Evolutionary conservation across 441 rosid genomes (phyloP).

Genomic region (Hura crepitans): DNA sequence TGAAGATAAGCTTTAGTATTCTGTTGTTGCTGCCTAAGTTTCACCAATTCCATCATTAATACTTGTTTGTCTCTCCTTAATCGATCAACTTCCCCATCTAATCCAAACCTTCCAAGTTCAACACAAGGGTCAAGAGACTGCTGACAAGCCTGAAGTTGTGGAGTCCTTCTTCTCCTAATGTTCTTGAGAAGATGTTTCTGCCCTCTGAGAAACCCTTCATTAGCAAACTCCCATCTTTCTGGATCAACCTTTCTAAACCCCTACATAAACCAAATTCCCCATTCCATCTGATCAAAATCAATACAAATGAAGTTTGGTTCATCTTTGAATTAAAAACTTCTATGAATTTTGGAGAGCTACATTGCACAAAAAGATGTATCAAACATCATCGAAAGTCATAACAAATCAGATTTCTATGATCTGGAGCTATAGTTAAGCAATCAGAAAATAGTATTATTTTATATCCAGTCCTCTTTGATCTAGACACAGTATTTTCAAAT

Average conservation of each 20-base stretch:
- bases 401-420: neutral
- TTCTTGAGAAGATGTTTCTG: conserved; percentile 72
- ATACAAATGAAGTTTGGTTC: neutral
- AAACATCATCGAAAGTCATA: conserved; percentile 4
- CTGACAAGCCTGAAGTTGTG: conserved; percentile 36
- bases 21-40: conserved; percentile 74
- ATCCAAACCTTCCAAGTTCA: conserved; percentile 68
- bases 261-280: conserved; percentile 38
- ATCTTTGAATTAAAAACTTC: neutral
- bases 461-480: neutral
- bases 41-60: conserved; percentile 66
- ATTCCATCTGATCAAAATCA: conserved; percentile 17
- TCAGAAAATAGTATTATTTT: conserved; percentile 13
- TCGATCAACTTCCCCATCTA: conserved; percentile 62
- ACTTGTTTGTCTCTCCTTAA: conserved; percentile 68
- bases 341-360: conserved; percentile 8
- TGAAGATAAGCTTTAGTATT: conserved; percentile 50
- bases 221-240: conserved; percentile 92
- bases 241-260: conserved; percentile 92
- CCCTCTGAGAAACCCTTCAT: conserved; percentile 84
- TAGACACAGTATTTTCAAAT: conserved; percentile 18
- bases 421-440: conserved; percentile 12
- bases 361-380: neutral
- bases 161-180: conserved; percentile 61
- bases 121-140: conserved; percentile 51